phyloP scores from a whole-genome alignment of 2,329 filamentous ascomycete genomes.

The Aspergillus luchuensis region DNA sequence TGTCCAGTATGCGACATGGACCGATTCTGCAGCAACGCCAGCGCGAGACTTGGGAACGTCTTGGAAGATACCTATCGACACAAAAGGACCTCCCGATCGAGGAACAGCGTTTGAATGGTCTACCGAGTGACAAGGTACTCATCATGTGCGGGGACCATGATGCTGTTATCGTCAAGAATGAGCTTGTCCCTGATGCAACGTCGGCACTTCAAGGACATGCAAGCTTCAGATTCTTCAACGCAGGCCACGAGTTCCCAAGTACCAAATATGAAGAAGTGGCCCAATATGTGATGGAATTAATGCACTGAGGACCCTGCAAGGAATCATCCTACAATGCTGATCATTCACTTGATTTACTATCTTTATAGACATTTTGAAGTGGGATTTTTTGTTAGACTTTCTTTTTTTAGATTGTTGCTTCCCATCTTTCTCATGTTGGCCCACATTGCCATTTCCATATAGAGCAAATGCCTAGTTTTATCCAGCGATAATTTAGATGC shows the following conservation, averaged over 20 bases:
- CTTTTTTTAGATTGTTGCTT: background rate
- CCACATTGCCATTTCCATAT: background rate
- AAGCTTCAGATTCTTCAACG: constrained; percentile 59
- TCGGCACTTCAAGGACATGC: constrained; percentile 61
- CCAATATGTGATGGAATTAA: constrained; percentile 49
- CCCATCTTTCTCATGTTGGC: background rate
- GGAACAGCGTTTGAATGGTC: constrained; percentile 33
- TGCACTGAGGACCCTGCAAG: constrained; percentile 15
- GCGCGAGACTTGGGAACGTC: constrained; percentile 61
- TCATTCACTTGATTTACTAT: no score
- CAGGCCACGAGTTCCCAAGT: constrained; percentile 71
- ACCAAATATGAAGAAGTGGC: constrained; percentile 62
- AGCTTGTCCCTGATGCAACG: constrained; percentile 64
- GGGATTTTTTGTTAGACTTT: background rate
- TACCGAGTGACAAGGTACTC: constrained; percentile 56
- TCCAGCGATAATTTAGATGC: background rate
- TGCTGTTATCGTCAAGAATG: constrained; percentile 65
- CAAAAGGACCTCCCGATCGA: constrained; percentile 37
- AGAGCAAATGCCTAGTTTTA: background rate
- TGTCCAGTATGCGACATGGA: constrained; percentile 69
- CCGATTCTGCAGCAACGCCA: constrained; percentile 64
- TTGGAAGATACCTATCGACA: constrained; percentile 54
- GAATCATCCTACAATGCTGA: no score
- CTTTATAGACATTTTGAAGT: background rate
- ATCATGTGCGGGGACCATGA: constrained; percentile 69